Percentiles rank a stretch among this genome's conserved stretches.
Conservation (phyloP, 2,329 filamentous ascomycete species). For the Rhexocercosporidium sp. region DNA sequence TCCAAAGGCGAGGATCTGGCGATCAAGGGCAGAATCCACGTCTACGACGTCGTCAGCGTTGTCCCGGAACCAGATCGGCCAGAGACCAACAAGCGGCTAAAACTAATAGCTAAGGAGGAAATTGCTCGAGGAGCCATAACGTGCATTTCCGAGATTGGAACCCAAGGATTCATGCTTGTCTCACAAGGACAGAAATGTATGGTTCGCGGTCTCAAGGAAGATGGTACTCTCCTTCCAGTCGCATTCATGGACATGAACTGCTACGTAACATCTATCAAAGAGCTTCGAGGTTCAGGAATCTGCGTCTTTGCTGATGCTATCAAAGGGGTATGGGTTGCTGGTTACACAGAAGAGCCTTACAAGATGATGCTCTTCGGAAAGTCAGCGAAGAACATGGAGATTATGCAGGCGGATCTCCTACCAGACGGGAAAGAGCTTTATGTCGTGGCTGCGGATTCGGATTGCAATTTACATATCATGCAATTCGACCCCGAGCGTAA, state of each 20-base stretch:
- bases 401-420: conserved; percentile 84
- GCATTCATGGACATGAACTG: conserved; percentile 98
- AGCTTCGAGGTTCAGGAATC: conserved; percentile 81
- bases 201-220: conserved; percentile 94
- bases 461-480: conserved; percentile 85
- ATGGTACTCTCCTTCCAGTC: conserved; percentile 88
- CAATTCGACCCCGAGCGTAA: conserved; percentile 94
- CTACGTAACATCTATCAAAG: conserved; percentile 85
- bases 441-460: conserved; percentile 81
- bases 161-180: conserved; percentile 84
- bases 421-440: conserved; percentile 84
- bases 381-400: conserved; percentile 76
- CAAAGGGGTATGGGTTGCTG: conserved; percentile 95
- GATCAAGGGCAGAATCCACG: conserved; percentile 82
- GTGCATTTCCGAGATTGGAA: conserved; percentile 81
- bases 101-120: conserved; percentile 86
- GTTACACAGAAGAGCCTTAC: conserved; percentile 96
- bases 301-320: conserved; percentile 88
- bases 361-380: conserved; percentile 94
- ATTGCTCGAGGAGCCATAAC: conserved; percentile 92
- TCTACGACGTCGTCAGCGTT: conserved; percentile 90
- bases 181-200: conserved; percentile 97
- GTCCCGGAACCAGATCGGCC: conserved; percentile 86
- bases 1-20: conserved; percentile 90
- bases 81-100: conserved; percentile 84